phyloP scores from a whole-genome alignment of 345 rosid species.

The Alliaria petiolata region DNA sequence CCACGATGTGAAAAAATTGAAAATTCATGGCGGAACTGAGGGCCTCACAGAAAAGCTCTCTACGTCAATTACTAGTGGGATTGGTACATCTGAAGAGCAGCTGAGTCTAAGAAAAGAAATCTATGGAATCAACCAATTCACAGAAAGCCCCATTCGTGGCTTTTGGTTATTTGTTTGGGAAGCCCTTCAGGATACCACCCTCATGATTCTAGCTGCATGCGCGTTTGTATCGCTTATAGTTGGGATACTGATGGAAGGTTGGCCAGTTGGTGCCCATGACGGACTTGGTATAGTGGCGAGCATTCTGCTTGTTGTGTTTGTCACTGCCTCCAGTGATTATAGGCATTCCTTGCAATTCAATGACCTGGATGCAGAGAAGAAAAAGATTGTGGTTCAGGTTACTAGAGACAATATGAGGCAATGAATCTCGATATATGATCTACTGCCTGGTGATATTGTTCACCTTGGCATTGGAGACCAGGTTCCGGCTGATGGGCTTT shows the following conservation, averaged over 20 bases:
- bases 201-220: slow-evolving; percentile 62
- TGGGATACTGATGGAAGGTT: slow-evolving; percentile 69
- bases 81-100: slow-evolving; percentile 44
- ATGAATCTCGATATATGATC: slow-evolving; percentile 59
- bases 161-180: slow-evolving; percentile 80
- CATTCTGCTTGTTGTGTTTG: slow-evolving; percentile 62
- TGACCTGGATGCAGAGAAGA: slow-evolving; percentile 65
- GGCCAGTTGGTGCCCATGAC: slow-evolving; percentile 76
- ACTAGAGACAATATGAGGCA: slow-evolving; percentile 54
- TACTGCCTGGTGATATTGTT: slow-evolving; percentile 75
- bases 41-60: slow-evolving; percentile 60
- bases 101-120: slow-evolving; percentile 45
- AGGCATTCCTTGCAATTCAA: slow-evolving; percentile 65
- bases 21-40: slow-evolving; percentile 68
- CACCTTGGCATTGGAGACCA: slow-evolving; percentile 72
- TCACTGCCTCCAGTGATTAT: slow-evolving; percentile 72
- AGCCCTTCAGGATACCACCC: slow-evolving; percentile 66
- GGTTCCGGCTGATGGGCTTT: slow-evolving; percentile 80
- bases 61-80: slow-evolving; percentile 58
- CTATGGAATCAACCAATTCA: slow-evolving; percentile 82
- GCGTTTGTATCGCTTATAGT: slow-evolving; percentile 59
- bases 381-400: slow-evolving; percentile 56
- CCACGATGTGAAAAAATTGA: slow-evolving; percentile 73
- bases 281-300: slow-evolving; percentile 71
- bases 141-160: slow-evolving; percentile 69